These are phyloP conservation scores for Isatis tinctoria DNA, from an alignment of 345 rosid species.

Conservation along the genomic window DNA sequence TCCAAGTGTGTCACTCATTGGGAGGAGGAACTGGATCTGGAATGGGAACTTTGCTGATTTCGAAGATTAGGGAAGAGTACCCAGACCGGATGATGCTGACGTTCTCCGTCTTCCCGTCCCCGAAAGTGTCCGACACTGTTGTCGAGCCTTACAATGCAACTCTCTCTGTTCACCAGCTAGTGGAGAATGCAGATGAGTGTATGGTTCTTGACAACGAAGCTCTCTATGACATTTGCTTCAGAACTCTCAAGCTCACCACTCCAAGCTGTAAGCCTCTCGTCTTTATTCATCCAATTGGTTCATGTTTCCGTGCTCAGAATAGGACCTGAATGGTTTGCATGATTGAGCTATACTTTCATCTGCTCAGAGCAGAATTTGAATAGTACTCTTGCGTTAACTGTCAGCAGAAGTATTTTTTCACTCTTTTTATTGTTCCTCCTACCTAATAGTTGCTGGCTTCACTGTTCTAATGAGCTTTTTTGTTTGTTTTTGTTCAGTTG, in stretches of 20 bases:
- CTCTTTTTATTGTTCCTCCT: no score
- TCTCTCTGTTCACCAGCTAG: slow-evolving; percentile 71
- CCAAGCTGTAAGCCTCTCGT: slow-evolving; percentile 57
- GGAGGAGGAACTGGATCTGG: slow-evolving; percentile 78
- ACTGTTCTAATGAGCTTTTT: background rate
- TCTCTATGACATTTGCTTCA: slow-evolving; percentile 70
- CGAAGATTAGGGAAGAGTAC: slow-evolving; percentile 66
- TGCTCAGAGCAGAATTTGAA: background rate
- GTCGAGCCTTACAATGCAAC: slow-evolving; percentile 78
- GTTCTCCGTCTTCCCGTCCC: slow-evolving; percentile 65
- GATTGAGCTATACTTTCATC: background rate
- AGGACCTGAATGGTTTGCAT: background rate
- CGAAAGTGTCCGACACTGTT: slow-evolving; percentile 69
- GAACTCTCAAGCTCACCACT: slow-evolving; percentile 70
- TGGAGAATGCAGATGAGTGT: slow-evolving; percentile 75
- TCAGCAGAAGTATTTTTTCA: no score
- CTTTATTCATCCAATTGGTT: background rate
- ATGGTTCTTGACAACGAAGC: slow-evolving; percentile 76
- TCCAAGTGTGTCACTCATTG: slow-evolving; percentile 67
- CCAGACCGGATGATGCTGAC: slow-evolving; percentile 76
- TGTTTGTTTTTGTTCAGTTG: slow-evolving; percentile 36
- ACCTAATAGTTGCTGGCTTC: background rate
- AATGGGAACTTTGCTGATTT: slow-evolving; percentile 68
- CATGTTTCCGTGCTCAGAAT: background rate
- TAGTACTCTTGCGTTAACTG: no score